Base-by-base conservation (phyloP, 768 basidiomycete genomes). In the Kwoniella dejecticola region DNA sequence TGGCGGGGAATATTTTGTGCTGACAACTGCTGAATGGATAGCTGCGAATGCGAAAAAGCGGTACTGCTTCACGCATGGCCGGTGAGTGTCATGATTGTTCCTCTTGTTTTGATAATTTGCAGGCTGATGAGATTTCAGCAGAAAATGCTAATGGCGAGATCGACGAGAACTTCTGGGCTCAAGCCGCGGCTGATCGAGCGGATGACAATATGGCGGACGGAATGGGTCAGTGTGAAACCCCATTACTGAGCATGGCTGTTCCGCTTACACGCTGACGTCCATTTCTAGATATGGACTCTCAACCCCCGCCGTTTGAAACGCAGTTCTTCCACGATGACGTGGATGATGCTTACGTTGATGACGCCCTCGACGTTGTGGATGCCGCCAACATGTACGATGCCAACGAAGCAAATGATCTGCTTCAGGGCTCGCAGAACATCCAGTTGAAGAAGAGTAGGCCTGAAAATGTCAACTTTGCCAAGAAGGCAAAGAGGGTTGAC, bases 101-200 rank as follows among this genome's bases (percentile, higher is more conserved):
- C 42, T 17, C 40, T 19, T 10, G 23, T 56, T 24, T 13, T n/a
- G 36, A 50, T 15, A n/a, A 24, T 23, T 36, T 52, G 17, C 19
- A n/a, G n/a, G n/a, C n/a, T n/a, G n/a, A n/a, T n/a, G n/a, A n/a
- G n/a, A n/a, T n/a, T n/a, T n/a, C n/a, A n/a, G 30, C 85, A 57
- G 82, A 84, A 27, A 85, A 84, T 27, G 36, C 63, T 45, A 88
- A 92, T 66, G 92, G 89, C 27, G 93, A 96, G 78, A 87, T 95
- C 26, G 95, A 97, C 74, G 92, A 94, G 80, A 87, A 89, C 63
- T 98, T 93, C 82, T 98, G 96, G 96, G 94, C 93, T 0, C 89
- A 91, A 70, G 91, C 91, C 3, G 93, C 92, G 10, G 91, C 90
- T 0, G 86, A 89, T 77, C 87, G 86, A 13, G 88, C 84, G 3